Evolutionary conservation across 139 green algal genomes (phyloP).

Genomic region (Zygnema circumcarinatum): DNA sequence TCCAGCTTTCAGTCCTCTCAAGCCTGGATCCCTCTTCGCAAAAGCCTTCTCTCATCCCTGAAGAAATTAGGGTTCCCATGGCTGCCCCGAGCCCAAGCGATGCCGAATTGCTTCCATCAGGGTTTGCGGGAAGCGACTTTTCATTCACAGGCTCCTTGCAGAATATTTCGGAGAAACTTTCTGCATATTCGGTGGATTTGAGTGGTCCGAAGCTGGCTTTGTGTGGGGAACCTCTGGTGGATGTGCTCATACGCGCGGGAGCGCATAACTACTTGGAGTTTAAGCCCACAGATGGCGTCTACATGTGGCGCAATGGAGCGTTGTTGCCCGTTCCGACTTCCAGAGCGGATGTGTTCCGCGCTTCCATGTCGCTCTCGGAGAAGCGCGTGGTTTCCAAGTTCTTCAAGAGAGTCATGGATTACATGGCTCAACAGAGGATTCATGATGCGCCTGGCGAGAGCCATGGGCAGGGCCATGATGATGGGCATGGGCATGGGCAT

Average conservation of each 20-base stretch:
- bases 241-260: constrained; percentile 73
- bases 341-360: constrained; percentile 81
- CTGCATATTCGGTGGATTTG: constrained; percentile 66
- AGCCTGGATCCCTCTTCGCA: background rate
- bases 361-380: constrained; percentile 71
- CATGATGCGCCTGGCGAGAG: background rate
- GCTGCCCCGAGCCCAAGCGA: background rate
- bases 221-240: constrained; percentile 75
- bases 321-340: constrained; percentile 73
- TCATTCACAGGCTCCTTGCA: background rate
- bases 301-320: constrained; percentile 52
- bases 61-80: background rate
- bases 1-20: constrained; percentile 51
- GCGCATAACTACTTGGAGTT: constrained; percentile 87
- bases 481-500: background rate
- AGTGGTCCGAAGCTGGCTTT: constrained; percentile 75
- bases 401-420: constrained; percentile 66
- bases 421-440: constrained; percentile 40
- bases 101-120: background rate
- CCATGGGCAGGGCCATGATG: constrained; percentile 4
- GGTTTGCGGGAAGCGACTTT: background rate
- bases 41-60: background rate
- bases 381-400: constrained; percentile 84
- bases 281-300: constrained; percentile 65
- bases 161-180: background rate